Base-by-base conservation (phyloP, 306 rosid species). In the Macrotyloma uniflorum region DNA sequence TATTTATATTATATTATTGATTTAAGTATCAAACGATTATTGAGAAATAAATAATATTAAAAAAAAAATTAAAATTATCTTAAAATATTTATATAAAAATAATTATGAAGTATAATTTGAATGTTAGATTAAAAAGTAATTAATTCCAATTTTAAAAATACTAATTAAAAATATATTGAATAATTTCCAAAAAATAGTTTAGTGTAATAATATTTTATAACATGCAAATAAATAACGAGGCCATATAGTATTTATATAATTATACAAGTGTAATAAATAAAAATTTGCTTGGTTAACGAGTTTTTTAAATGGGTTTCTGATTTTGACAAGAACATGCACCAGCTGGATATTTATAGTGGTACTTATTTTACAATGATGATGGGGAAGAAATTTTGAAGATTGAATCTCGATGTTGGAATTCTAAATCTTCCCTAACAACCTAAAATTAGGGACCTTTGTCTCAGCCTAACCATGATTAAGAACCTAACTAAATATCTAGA, bases 401-500 rank as follows among this genome's bases (percentile, higher is more conserved):
- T 32, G 11, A 36, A 36, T 36, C 8, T 23, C 19, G 5, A 8
- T 14, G 64, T 78, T 50, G 42, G 63, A 62, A 68, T 61, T 76
- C 69, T 20, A 63, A 69, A 82, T 42, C 78, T 55, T 33, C 67
- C 74, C 80, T 67, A 77, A 74, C 66, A 57, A 32, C 43, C 71
- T 76, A 61, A 61, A 59, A 50, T 42, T 57, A 32, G 47, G 66
- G 32, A 47, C 7, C 16, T 43, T 57, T 72, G n/a, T 75, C 67
- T 33, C 9, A 9, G 10, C 12, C 49, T 42, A 67, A 63, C 59
- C 69, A 76, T 50, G 76, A 85, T 59, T 49, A 59, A 72, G 75
- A 78, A 65, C 26, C 8, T 70, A 64, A 57, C 14, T 33, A 33
- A 16, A 16, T 49, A 49, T 42, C 43, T 38, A 0, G 4, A 38